Conservation (phyloP, 2,329 filamentous ascomycete genomes). For the Dactylellina parvicollis region DNA sequence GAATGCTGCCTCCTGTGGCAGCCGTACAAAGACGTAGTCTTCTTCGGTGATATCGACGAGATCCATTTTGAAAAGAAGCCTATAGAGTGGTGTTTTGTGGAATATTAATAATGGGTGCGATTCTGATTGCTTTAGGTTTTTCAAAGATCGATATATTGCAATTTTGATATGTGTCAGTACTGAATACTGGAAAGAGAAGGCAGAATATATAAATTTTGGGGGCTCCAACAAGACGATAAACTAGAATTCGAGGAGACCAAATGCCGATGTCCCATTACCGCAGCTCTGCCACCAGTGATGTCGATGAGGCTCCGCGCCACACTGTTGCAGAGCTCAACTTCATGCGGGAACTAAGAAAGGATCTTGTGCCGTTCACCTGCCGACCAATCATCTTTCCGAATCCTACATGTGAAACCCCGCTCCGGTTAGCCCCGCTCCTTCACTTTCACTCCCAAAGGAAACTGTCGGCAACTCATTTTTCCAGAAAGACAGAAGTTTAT, state of each 20-base stretch:
- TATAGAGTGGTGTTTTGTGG: no score
- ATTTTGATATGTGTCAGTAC: no score
- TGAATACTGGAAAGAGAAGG: no score
- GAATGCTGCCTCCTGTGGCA: constrained; percentile 52
- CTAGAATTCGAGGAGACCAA: background rate
- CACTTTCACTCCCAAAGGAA: background rate
- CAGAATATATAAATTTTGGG: no score
- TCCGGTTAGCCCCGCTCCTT: constrained; percentile 12
- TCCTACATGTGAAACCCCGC: constrained; percentile 11
- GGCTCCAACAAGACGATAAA: background rate
- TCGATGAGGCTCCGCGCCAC: constrained; percentile 15
- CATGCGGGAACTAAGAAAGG: constrained; percentile 7
- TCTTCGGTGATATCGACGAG: constrained; percentile 15
- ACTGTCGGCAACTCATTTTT: constrained; percentile 3
- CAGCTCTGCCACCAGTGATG: no score
- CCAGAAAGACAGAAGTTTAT: background rate
- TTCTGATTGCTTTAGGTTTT: background rate
- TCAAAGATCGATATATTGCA: no score
- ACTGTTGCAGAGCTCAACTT: background rate
- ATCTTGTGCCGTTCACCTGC: background rate
- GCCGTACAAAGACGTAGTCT: constrained; percentile 19
- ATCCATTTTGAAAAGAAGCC: constrained; percentile 13
- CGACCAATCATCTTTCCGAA: constrained; percentile 7
- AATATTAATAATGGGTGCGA: background rate
- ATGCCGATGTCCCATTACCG: no score